Evolutionary conservation across 2,329 filamentous ascomycete species (phyloP), one percentile per base, ranked within the genome.

Genomic region (Diaporthe sp.): DNA sequence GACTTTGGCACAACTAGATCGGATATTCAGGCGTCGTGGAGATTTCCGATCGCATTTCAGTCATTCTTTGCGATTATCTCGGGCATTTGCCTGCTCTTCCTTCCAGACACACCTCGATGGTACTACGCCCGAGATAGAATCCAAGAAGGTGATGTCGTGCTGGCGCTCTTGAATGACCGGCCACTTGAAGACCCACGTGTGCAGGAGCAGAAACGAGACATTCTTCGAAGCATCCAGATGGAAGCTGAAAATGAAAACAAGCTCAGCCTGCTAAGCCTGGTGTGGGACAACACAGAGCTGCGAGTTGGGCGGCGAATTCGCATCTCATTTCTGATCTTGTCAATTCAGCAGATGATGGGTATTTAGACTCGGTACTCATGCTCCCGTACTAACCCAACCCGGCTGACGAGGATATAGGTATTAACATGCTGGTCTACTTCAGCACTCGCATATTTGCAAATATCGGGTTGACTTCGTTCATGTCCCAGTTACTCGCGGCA

Each of bases 261-360:
- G 12, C 42, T 67, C 19, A 51, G 61, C 19, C 44, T 67, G 2
- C 9, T 51, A 2, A 37, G 44, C 28, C 4, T 67, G 22, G 44
- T 67, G 1, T 67, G 61, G 61, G 61, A 67, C 7, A 67, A 51
- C 42, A 67, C 61, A 8, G 61, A 67, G 12, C 7, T 67, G 19
- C 28, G 28, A 15, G 61, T 67, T 4, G 61, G 61, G 2, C 61
- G 44, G 3, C 42, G 61, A 3, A 67, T 49, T 9, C 42, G 61
- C 1, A 67, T 51, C n/a, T 49, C 44, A 9, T 67, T 67, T 15
- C 37, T 67, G 28, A n/a, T 67, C 22, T 10, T 67, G 44, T 67
- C 61, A 1, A 67, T 67, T 25, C 61, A 67, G 10, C 61, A 67
- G 28, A 67, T 67, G 61, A 67, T 67, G 61, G 61, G 61, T 67